These are phyloP conservation scores for Ustanciosporium gigantosporum DNA, from an alignment of 1,284 basidiomycete genomes.

Conservation along the genomic window DNA sequence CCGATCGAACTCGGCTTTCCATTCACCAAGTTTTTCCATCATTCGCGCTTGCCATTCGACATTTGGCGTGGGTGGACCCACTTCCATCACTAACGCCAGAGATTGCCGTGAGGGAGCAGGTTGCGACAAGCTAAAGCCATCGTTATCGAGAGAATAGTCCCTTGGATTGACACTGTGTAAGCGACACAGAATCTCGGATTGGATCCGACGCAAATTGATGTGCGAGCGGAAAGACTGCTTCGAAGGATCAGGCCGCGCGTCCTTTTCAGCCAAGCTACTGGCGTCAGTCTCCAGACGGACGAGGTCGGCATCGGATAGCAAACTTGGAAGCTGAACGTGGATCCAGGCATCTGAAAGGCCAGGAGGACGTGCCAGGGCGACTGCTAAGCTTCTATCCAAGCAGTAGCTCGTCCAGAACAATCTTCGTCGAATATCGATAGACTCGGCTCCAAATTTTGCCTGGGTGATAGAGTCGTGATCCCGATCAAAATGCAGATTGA, in stretches of 20 bases:
- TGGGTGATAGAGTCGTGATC: conserved; percentile 29
- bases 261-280: not conserved
- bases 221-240: conserved; percentile 33
- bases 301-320: conserved; percentile 17
- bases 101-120: conserved; percentile 7
- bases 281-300: conserved; percentile 7
- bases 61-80: conserved; percentile 34
- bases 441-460: conserved; percentile 9
- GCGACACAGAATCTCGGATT: conserved; percentile 37
- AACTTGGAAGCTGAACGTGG: conserved; percentile 27
- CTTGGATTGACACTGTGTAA: conserved; percentile 39
- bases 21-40: conserved; percentile 33
- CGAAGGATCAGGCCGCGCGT: conserved; percentile 3
- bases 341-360: conserved; percentile 41
- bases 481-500: conserved; percentile 33
- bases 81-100: conserved; percentile 34
- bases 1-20: conserved; percentile 20
- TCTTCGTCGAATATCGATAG: conserved; percentile 22
- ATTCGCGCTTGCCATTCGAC: conserved; percentile 35
- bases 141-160: conserved; percentile 36
- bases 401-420: conserved; percentile 43
- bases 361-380: conserved; percentile 27
- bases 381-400: conserved; percentile 27
- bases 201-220: conserved; percentile 27
- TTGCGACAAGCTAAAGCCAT: conserved; percentile 18